Percentiles rank a stretch among this genome's conserved stretches.
Conservation (phyloP, 176 grass and related monocot genomes). For the Phyllostachys edulis region DNA sequence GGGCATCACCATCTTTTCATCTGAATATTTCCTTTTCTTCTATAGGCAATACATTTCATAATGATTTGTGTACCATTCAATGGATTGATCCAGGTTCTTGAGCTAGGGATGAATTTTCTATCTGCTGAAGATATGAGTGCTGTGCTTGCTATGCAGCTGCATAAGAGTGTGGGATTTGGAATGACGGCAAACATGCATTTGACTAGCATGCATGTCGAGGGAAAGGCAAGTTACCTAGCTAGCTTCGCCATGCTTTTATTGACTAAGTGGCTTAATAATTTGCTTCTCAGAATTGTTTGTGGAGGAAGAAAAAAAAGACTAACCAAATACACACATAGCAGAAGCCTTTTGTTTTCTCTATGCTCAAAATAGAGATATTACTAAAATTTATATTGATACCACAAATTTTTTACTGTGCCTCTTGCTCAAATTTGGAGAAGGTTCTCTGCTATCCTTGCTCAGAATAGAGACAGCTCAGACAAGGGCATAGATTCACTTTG, state of each 20-base stretch:
- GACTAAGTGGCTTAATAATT: not conserved
- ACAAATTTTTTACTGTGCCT: not conserved
- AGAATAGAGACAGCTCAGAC: not conserved
- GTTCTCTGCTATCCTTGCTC: slow-evolving; percentile 11
- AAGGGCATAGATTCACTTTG: not conserved
- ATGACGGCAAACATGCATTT: slow-evolving; percentile 94
- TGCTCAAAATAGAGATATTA: slow-evolving; percentile 1
- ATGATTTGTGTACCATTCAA: not conserved
- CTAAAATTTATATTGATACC: not conserved
- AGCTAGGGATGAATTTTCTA: slow-evolving; percentile 91
- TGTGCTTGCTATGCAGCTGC: slow-evolving; percentile 78
- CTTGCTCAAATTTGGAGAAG: slow-evolving; percentile 19
- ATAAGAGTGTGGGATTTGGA: slow-evolving; percentile 74
- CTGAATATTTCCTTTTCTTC: slow-evolving; percentile 2
- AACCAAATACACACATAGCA: not conserved
- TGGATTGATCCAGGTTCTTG: slow-evolving; percentile 65
- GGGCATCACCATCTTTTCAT: slow-evolving; percentile 28
- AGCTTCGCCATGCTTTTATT: slow-evolving; percentile 1
- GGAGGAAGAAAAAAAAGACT: not conserved
- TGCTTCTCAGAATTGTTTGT: no score
- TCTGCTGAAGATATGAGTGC: slow-evolving; percentile 92
- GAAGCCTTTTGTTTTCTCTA: not conserved
- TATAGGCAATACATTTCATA: slow-evolving; percentile 19
- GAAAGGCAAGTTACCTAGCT: slow-evolving; percentile 67
- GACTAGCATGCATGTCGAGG: slow-evolving; percentile 95